Evolutionary conservation across 257 asterid species (phyloP).

Genomic region (Solanum arcanum): DNA sequence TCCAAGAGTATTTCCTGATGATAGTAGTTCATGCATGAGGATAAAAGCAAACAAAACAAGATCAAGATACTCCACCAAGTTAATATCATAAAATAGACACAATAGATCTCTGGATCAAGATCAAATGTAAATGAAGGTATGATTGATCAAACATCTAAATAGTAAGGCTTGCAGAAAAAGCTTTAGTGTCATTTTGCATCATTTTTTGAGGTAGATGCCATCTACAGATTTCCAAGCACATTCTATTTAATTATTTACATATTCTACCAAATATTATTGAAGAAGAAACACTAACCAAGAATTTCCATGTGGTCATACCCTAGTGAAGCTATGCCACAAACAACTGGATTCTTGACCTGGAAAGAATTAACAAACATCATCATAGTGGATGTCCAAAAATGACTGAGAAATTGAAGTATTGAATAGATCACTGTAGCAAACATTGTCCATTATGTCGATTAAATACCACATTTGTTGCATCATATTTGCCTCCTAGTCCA

Average conservation of each 20-base stretch:
- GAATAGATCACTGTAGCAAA: neutral
- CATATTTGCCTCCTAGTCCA: conserved; percentile 92
- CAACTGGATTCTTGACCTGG: conserved; percentile 76
- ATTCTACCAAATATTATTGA: conserved; percentile 1
- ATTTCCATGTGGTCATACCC: conserved; percentile 97
- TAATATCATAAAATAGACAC: neutral
- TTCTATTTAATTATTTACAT: neutral
- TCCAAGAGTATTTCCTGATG: conserved; percentile 88
- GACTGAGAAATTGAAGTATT: neutral
- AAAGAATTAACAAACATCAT: conserved; percentile 8
- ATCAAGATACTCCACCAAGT: neutral
- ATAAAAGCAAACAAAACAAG: neutral
- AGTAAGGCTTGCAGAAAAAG: neutral
- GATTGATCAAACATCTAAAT: neutral
- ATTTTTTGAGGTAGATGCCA: neutral
- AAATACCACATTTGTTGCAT: conserved; percentile 96
- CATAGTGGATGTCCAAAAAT: conserved; percentile 14
- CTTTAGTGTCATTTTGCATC: neutral
- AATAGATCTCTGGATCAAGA: neutral
- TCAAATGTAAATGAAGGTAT: neutral
- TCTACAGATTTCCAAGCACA: neutral
- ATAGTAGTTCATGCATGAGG: neutral
- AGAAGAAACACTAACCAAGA: conserved; percentile 79
- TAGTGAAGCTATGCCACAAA: conserved; percentile 84
- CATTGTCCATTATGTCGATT: neutral